A percentile compares a stretch with the other conserved stretches of the same genome.
phyloP scores from a whole-genome alignment of 2,329 filamentous ascomycete species.

The Leptographium wingfieldii region DNA sequence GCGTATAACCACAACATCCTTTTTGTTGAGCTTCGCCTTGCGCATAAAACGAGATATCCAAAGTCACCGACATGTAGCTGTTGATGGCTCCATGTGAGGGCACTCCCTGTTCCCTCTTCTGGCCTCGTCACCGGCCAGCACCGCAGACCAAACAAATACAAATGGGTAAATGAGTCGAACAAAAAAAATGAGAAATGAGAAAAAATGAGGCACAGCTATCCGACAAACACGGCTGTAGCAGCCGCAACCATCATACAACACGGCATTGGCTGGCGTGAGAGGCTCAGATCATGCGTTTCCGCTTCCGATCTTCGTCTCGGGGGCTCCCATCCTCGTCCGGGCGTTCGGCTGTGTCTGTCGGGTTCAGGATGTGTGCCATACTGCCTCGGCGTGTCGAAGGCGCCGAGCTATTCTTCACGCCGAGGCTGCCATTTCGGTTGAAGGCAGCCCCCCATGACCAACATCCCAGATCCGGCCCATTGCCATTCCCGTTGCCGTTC shows the following conservation, averaged over 20 bases:
- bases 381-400: constrained; percentile 45
- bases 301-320: constrained; percentile 45
- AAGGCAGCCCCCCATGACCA: not conserved
- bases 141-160: not conserved
- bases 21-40: not conserved
- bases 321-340: constrained; percentile 44
- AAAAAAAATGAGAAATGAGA: not conserved
- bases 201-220: not conserved
- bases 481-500: constrained; percentile 16
- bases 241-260: not conserved
- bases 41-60: not conserved
- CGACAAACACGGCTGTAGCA: not conserved
- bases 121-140: not conserved
- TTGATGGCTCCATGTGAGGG: not conserved
- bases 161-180: not conserved
- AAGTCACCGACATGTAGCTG: not conserved
- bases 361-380: constrained; percentile 53
- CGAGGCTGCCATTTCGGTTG: constrained; percentile 31
- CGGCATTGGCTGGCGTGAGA: not conserved
- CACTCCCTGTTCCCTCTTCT: not conserved
- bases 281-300: constrained; percentile 41
- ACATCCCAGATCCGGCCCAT: constrained; percentile 3
- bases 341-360: constrained; percentile 41
- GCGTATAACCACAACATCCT: not conserved
- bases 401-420: constrained; percentile 40